Evolutionary conservation across 2,329 filamentous ascomycete genomes (phyloP), one percentile per base, ranked within the genome.

Genomic region (Bisporella sp.): DNA sequence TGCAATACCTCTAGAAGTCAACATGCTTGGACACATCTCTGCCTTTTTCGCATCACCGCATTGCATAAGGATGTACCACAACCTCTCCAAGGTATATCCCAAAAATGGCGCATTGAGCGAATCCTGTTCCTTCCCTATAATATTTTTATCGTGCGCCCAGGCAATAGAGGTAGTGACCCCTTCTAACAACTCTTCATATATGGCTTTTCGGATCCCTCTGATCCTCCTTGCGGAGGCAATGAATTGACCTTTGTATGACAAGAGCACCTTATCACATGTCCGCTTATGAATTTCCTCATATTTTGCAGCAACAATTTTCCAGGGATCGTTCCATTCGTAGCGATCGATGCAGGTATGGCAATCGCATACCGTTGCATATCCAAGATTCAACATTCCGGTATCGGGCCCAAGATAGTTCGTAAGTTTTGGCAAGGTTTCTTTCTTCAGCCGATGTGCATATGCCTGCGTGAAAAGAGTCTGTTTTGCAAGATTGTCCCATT

Each of bases 1-100:
- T 32, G 48, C 54, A 8, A 30, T 49, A 52, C 87, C 87, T 54
- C 83, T 89, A 0, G 89, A 89, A 57, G 88, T 89, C 53, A 85
- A 87, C 5, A 95, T 72, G 60, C 90, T 90, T 55, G 92, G 87
- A 9, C 89, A 89, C 53, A 89, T 89, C 1, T 85, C 84, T 9
- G 88, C 88, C 43, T 93, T 85, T 58, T 88, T 82, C 0, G 87
- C 91, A 52, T 79, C 69, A 6, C 56, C 57, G 53, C 61, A 64
- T 48, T 64, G 62, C 53, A 63, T 53, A 6, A 64, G 40, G 33
- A 63, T 45, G 6, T 54, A 47, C 62, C 62, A 63, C 7, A 64
- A 40, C 31, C 62, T 53, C 46, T 64, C 62, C 30, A 63, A 48
- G 3, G 57, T 52, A 33, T 61, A 64, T 12, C 60, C 61, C 46